phyloP scores from a whole-genome alignment of 257 asterid genomes.

The Haberlea rhodopensis region DNA sequence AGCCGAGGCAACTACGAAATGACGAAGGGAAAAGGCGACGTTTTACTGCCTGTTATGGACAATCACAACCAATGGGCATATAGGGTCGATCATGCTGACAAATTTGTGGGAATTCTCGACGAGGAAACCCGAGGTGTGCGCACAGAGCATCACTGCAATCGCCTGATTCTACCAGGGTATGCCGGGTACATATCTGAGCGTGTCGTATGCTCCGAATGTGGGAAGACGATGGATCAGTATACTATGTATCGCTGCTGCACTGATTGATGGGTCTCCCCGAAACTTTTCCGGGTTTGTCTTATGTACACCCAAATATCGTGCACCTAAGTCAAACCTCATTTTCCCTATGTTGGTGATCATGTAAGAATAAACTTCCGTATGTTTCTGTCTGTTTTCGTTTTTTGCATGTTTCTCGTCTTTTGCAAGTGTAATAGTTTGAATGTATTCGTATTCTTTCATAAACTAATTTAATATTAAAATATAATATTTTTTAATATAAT shows the following conservation, averaged over 20 bases:
- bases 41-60: conserved; percentile 37
- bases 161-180: conserved; percentile 61
- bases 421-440: too few relatives aligned
- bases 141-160: conserved; percentile 74
- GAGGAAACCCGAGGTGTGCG: conserved; percentile 40
- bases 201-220: conserved; percentile 73
- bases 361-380: too few relatives aligned
- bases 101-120: conserved; percentile 50
- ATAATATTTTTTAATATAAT: too few relatives aligned
- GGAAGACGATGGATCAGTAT: conserved; percentile 72
- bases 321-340: too few relatives aligned
- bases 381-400: too few relatives aligned
- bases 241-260: conserved; percentile 83
- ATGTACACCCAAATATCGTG: too few relatives aligned
- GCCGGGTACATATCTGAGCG: conserved; percentile 57
- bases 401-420: too few relatives aligned
- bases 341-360: too few relatives aligned
- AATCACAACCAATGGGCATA: conserved; percentile 39
- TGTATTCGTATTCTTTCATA: too few relatives aligned
- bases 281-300: too few relatives aligned
- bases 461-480: too few relatives aligned
- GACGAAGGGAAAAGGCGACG: conserved; percentile 49
- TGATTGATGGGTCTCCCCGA: too few relatives aligned
- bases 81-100: conserved; percentile 41
- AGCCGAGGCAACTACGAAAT: conserved; percentile 51